A percentile compares a stretch with the other conserved stretches of the same genome.
Evolutionary conservation across 495 filamentous ascomycete genomes (phyloP).

Genomic region (Pseudomonodictys pantanalensis): DNA sequence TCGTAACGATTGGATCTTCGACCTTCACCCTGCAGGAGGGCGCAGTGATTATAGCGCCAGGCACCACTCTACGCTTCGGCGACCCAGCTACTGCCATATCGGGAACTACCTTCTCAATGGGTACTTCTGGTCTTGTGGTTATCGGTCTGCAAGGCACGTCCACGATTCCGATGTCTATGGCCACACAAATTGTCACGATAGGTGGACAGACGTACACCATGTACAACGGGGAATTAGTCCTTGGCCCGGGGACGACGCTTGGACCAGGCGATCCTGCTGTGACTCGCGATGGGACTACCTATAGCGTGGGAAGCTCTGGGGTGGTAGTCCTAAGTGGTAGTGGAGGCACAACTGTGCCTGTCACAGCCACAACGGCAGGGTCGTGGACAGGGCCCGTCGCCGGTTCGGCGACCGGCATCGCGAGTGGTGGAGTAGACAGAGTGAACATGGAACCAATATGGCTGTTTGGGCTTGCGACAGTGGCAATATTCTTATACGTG

Average conservation of each 20-base stretch:
- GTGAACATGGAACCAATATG: too few relatives aligned
- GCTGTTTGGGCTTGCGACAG: too few relatives aligned
- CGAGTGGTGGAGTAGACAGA: too few relatives aligned
- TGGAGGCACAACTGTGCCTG: background rate
- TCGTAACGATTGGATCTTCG: background rate
- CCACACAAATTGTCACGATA: background rate
- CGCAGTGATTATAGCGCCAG: background rate
- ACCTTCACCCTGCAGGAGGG: background rate
- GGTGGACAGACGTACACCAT: background rate
- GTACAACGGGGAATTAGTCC: background rate
- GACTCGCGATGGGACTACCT: slow-evolving; percentile 3
- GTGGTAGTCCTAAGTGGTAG: slow-evolving; percentile 3
- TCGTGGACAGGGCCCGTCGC: too few relatives aligned
- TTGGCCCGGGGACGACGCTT: slow-evolving; percentile 1
- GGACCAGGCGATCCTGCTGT: slow-evolving; percentile 3
- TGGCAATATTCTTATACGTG: too few relatives aligned
- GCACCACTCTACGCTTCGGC: slow-evolving; percentile 1
- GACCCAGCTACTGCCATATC: background rate
- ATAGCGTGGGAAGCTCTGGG: background rate
- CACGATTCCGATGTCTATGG: background rate
- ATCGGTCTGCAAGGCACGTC: background rate
- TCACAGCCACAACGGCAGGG: background rate
- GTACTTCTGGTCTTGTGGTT: slow-evolving; percentile 5
- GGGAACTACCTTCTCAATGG: background rate
- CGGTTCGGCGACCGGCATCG: too few relatives aligned